Base-by-base conservation (phyloP, 106 monocot genomes). In the Xerophyta viscosa region DNA sequence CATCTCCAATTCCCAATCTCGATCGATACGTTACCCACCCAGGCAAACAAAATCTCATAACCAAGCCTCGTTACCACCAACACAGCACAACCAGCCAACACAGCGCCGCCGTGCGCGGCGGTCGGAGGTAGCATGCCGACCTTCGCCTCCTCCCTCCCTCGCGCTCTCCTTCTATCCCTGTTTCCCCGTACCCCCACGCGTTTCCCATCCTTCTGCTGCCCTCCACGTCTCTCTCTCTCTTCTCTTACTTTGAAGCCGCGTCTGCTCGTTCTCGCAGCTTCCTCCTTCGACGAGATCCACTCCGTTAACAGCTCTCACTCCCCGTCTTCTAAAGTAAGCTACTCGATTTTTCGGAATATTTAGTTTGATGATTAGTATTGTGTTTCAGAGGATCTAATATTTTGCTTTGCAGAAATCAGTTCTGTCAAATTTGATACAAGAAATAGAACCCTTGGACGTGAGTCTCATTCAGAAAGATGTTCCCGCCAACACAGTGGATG, bases 371-470 rank as follows among this genome's bases (percentile, higher is more conserved):
- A 15, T 39, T 39, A 10, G 15, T 15, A 8, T 39, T 39, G 13
- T 39, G 15, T 12, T 15, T 39, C 1, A 39, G 1, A 2, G 1
- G 13, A 3, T 39, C 6, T 39, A 11, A 23, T 37, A 2, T 56
- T 54, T 37, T 10, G 7, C 11, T 3, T 47, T 59, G 33, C 70
- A 85, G 81, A 85, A 74, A 52, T 79, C 85, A 2, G 33, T 96
- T 61, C 67, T 96, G 19, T 81, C 70, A 54, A 82, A 82, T 57
- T 58, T 89, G 72, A 79, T 96, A 67, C 96, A 89, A 71, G 88
- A 96, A 57, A 89, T 96, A 74, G 96, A 88, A 49, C 96, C 96
- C 47, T 60, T 96, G 66, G 96, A 89, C 68, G 68, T 85, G 41
- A 89, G 60, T 65, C 53, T 82, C 51, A 85, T 89, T 29, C 89